phyloP scores from a whole-genome alignment of 2,329 filamentous ascomycete species.

The Neonectria coccinea region DNA sequence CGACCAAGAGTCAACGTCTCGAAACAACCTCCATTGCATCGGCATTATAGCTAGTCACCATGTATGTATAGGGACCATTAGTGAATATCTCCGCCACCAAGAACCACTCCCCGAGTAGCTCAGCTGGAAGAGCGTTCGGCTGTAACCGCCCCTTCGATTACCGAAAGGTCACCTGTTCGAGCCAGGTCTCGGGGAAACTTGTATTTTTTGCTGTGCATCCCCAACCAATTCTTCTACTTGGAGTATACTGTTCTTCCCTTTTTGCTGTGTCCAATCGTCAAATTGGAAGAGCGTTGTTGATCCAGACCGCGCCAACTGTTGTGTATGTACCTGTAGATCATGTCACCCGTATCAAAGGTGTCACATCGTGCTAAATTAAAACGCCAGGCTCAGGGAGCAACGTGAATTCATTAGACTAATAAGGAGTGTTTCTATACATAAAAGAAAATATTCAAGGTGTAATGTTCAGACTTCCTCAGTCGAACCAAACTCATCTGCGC shows the following conservation, averaged over 20 bases:
- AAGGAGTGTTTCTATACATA: not conserved
- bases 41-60: too few species aligned
- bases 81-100: fast-evolving
- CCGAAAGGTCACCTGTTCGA: slow-evolving; percentile 36
- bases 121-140: slow-evolving; percentile 36
- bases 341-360: not conserved
- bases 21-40: not conserved
- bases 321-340: not conserved
- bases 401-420: not conserved
- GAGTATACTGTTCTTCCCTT: not conserved
- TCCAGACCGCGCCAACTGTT: not conserved
- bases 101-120: slow-evolving; percentile 29
- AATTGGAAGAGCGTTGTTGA: not conserved
- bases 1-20: not conserved
- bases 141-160: slow-evolving; percentile 30
- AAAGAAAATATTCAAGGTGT: slow-evolving; percentile 7
- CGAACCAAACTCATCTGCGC: slow-evolving; percentile 44
- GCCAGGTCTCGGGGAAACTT: slow-evolving; percentile 32
- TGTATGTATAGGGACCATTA: not conserved
- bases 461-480: slow-evolving; percentile 40
- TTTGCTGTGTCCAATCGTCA: not conserved
- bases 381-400: not conserved
- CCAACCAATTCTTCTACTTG: not conserved
- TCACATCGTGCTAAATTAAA: too few species aligned
- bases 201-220: not conserved